Evolutionary conservation across 106 monocot species (phyloP), one percentile per base, ranked within the genome.

Genomic region (Dioscorea dumetorum): DNA sequence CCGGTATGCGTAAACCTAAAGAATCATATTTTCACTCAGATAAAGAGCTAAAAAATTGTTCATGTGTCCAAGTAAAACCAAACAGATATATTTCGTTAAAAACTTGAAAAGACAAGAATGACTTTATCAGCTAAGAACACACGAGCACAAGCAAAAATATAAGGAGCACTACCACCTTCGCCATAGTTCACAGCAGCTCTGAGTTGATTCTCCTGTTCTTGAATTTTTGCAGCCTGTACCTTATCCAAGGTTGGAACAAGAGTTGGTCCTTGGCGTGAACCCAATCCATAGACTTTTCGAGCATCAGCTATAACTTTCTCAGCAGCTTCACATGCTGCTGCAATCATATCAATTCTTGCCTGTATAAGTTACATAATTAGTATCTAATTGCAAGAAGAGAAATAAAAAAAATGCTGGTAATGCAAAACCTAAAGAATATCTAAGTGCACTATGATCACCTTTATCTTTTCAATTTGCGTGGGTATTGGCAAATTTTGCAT

Each of bases 301-400:
- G 78, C 59, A 73, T 97, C 97, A 76, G 77, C 76, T 76, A 97
- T 87, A 33, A 95, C 80, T 68, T 97, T 97, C 72, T 97, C 97
- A 64, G 92, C 97, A 73, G 76, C 82, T 65, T 97, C 97, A 75
- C 91, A 91, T 21, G 92, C 89, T 50, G 80, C 71, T 52, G 77
- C 78, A 66, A 97, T 97, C 92, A 89, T 89, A 73, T 97, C 92
- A 77, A 92, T 97, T 83, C 97, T 92, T 71, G 73, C 77, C 97
- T 97, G 73, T 8, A 62, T 20, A 76, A 73, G 70, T 24, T 54
- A 60, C 23, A 33, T 50, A 4, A 63, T 12, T 64, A 60, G 0
- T 35, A 53, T 58, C 20, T 41, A 41, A 41, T 41, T 41, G 41
- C 41, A 41, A 41, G 41, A 41, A 41, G 41, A 41, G 10, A 41